Base-by-base conservation (phyloP, 1,284 basidiomycete genomes). In the Neotropicomus parvogracilis region DNA sequence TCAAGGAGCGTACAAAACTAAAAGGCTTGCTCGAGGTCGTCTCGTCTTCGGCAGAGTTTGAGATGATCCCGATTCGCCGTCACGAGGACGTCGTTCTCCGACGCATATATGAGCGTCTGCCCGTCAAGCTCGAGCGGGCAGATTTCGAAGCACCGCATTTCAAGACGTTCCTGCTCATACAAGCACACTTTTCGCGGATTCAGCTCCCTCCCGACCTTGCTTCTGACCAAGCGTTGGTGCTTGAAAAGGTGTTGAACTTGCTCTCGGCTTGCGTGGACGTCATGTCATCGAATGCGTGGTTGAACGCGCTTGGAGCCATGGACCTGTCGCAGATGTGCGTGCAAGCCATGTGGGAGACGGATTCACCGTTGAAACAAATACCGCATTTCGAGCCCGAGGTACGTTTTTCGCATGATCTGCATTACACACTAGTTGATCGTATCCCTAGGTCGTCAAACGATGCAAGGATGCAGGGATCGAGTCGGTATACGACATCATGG, bases 311-410 rank as follows among this genome's bases (percentile, higher is more conserved):
- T 16, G 89, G 94, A 42, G 95, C 95, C 0, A 99, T 99, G 95
- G 97, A 99, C 72, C 68, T 99, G 49, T 91, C 88, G 16, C 97
- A 99, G 71, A 99, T 99, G 95, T 94, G 91, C 67, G 93, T 98
- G 2, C 97, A 99, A 69, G 95, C 91, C 0, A 86, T 95, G 65
- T 98, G 95, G 95, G 94, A 98, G 63, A 88, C 86, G 26, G 97
- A 97, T 67, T 91, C 88, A 40, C 91, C 92, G 0, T 70, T 98
- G 63, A 91, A 90, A 64, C 95, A 99, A 67, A 88, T 99, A 37
- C 97, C 95, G 9, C 92, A 97, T 69, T 98, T 98, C 68, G 91
- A 95, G 55, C 70, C 79, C 9, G 88, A 93, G 39, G 88, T 91
- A 61, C 14, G 40, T 48, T 3, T 0, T 1, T 29, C 27, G 19